Evolutionary conservation across 2,329 filamentous ascomycete species (phyloP).

Genomic region (Cladobotryum protrusum): DNA sequence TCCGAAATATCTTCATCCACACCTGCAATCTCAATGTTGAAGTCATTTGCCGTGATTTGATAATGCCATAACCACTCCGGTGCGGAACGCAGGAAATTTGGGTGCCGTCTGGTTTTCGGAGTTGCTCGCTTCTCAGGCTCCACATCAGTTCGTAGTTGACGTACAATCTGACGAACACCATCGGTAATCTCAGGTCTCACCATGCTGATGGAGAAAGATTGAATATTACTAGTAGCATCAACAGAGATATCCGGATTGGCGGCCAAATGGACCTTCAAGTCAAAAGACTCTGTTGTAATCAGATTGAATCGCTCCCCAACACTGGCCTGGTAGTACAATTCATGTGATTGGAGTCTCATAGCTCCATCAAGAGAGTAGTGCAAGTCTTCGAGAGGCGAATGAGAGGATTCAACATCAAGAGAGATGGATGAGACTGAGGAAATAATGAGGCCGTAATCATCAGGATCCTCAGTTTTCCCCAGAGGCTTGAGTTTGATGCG

Average conservation of each 20-base stretch:
- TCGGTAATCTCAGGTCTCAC: conserved; percentile 88
- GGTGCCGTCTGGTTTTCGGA: conserved; percentile 44
- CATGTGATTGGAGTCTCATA: conserved; percentile 76
- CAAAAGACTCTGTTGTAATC: conserved; percentile 79
- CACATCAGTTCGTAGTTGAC: conserved; percentile 68
- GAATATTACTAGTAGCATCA: conserved; percentile 68
- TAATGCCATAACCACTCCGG: conserved; percentile 82
- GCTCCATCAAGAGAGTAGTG: conserved; percentile 83
- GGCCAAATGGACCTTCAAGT: conserved; percentile 77
- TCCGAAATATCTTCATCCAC: conserved; percentile 78
- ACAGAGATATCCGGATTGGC: conserved; percentile 83
- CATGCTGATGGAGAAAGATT: conserved; percentile 84
- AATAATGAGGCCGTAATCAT: conserved; percentile 92
- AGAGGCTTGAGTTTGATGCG: conserved; percentile 82
- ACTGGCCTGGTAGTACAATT: conserved; percentile 90
- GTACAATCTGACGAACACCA: conserved; percentile 84
- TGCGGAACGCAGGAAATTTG: conserved; percentile 69
- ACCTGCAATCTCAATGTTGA: conserved; percentile 85
- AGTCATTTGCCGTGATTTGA: conserved; percentile 79
- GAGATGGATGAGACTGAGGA: conserved; percentile 92
- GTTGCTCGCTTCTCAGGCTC: conserved; percentile 51
- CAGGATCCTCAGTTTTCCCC: conserved; percentile 54
- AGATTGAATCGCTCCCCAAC: conserved; percentile 78
- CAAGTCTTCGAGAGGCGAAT: conserved; percentile 73
- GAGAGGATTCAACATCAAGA: conserved; percentile 90